Evolutionary conservation across 2,329 filamentous ascomycete genomes (phyloP).

Genomic region (Diaporthe eres): DNA sequence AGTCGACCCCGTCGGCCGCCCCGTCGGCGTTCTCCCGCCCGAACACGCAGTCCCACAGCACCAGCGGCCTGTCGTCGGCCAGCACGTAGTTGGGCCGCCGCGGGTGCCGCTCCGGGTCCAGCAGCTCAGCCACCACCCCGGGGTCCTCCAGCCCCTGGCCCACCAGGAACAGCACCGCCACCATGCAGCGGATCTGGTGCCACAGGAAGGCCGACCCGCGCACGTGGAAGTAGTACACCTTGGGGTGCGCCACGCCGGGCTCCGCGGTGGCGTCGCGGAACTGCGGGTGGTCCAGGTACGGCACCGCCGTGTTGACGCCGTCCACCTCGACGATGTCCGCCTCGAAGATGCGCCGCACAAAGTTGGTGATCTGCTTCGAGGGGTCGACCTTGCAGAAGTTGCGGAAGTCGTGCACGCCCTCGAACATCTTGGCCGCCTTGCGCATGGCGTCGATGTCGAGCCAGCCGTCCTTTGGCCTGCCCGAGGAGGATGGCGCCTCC

Average conservation of each 20-base stretch:
- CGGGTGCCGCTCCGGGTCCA: constrained; percentile 80
- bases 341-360: constrained; percentile 82
- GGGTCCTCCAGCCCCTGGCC: constrained; percentile 89
- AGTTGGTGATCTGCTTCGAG: constrained; percentile 90
- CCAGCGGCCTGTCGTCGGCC: constrained; percentile 89
- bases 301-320: constrained; percentile 66
- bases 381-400: constrained; percentile 97
- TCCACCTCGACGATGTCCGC: constrained; percentile 82
- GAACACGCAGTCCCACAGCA: constrained; percentile 97
- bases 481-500: background rate
- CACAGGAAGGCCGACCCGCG: constrained; percentile 94
- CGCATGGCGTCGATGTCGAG: constrained; percentile 92
- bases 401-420: constrained; percentile 92
- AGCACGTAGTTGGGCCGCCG: constrained; percentile 90
- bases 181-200: constrained; percentile 98
- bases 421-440: constrained; percentile 81
- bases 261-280: constrained; percentile 55
- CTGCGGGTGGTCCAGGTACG: constrained; percentile 65
- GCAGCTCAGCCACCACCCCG: constrained; percentile 78
- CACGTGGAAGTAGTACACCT: constrained; percentile 90
- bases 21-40: constrained; percentile 40
- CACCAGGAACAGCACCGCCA: constrained; percentile 91
- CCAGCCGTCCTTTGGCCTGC: constrained; percentile 74
- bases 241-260: constrained; percentile 57
- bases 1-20: constrained; percentile 74